A percentile compares a stretch with the other conserved stretches of the same genome.
Evolutionary conservation across 1,284 basidiomycete species (phyloP).

Genomic region (Heterobasidion occidentale): DNA sequence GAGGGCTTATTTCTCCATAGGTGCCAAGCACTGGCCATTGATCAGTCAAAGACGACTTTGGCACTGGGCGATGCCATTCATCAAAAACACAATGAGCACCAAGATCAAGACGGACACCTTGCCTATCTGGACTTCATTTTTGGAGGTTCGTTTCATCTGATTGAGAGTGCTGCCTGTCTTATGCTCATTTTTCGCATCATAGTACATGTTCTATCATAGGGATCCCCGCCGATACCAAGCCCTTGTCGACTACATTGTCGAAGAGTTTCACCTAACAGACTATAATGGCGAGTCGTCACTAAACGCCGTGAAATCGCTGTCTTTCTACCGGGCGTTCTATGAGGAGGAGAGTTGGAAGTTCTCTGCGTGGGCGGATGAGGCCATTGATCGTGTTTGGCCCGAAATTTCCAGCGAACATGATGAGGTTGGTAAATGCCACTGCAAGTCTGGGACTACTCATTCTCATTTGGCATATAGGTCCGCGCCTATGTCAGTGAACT

Average conservation of each 20-base stretch:
- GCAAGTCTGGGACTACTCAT: not conserved
- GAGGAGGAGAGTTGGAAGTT: slow-evolving; percentile 77
- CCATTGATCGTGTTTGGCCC: slow-evolving; percentile 61
- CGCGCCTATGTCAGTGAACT: slow-evolving; percentile 69
- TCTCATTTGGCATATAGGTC: slow-evolving; percentile 31
- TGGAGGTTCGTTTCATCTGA: slow-evolving; percentile 39
- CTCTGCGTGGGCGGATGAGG: slow-evolving; percentile 64
- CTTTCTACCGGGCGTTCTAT: slow-evolving; percentile 59
- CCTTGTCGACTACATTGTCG: slow-evolving; percentile 66
- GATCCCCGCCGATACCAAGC: slow-evolving; percentile 83
- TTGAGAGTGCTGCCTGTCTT: not conserved
- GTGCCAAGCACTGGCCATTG: slow-evolving; percentile 85
- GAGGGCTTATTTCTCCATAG: slow-evolving; percentile 24
- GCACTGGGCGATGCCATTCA: slow-evolving; percentile 73
- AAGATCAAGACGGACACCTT: slow-evolving; percentile 63
- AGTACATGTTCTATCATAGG: slow-evolving; percentile 72
- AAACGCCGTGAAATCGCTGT: slow-evolving; percentile 55
- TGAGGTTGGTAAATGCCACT: slow-evolving; percentile 40
- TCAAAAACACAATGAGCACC: slow-evolving; percentile 59
- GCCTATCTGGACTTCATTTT: slow-evolving; percentile 60
- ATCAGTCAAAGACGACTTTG: slow-evolving; percentile 66
- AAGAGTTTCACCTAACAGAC: slow-evolving; percentile 56
- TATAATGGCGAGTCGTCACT: slow-evolving; percentile 73
- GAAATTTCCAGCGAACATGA: slow-evolving; percentile 75
- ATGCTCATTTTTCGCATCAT: slow-evolving; percentile 5